These are phyloP conservation scores for Penicillium canariense DNA, from an alignment of 495 filamentous ascomycete genomes.

Conservation along the genomic window DNA sequence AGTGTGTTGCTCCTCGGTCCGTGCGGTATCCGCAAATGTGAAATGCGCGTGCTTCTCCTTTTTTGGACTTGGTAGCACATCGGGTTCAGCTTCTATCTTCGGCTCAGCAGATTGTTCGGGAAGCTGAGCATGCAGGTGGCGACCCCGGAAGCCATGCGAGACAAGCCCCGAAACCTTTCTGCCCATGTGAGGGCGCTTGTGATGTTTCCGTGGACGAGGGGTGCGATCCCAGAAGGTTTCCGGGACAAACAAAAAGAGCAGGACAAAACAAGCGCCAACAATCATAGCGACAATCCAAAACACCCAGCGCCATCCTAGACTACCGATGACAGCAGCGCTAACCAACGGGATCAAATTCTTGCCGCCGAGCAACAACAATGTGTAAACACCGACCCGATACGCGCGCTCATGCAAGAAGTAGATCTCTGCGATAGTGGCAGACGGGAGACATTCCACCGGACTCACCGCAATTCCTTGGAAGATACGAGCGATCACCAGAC, in stretches of 20 bases:
- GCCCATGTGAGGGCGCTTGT: slow-evolving; percentile 33
- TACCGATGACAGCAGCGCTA: slow-evolving; percentile 80
- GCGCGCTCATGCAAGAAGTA: slow-evolving; percentile 95
- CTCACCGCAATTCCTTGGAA: slow-evolving; percentile 85
- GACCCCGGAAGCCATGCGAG: slow-evolving; percentile 37
- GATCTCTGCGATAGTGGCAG: slow-evolving; percentile 93
- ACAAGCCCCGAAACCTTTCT: slow-evolving; percentile 44
- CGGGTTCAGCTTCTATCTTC: slow-evolving; percentile 5
- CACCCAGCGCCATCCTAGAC: slow-evolving; percentile 81
- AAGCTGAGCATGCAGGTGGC: slow-evolving; percentile 25
- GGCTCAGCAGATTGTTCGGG: slow-evolving; percentile 10
- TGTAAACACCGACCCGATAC: slow-evolving; percentile 95
- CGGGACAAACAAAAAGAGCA: slow-evolving; percentile 88
- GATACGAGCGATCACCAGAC: slow-evolving; percentile 77
- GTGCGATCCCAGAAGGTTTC: slow-evolving; percentile 96
- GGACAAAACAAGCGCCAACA: slow-evolving; percentile 67
- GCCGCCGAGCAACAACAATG: slow-evolving; percentile 80
- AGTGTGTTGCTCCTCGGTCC: slow-evolving; percentile 16
- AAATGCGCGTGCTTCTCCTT: slow-evolving; percentile 46
- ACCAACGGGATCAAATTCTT: slow-evolving; percentile 91
- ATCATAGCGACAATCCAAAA: slow-evolving; percentile 83
- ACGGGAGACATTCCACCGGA: slow-evolving; percentile 91
- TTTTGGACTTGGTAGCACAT: slow-evolving; percentile 10
- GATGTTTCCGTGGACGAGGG: slow-evolving; percentile 57
- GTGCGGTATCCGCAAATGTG: slow-evolving; percentile 50